These are phyloP conservation scores for Gracilaria gracilis DNA, from an alignment of 23 red algal species.

Conservation along the genomic window DNA sequence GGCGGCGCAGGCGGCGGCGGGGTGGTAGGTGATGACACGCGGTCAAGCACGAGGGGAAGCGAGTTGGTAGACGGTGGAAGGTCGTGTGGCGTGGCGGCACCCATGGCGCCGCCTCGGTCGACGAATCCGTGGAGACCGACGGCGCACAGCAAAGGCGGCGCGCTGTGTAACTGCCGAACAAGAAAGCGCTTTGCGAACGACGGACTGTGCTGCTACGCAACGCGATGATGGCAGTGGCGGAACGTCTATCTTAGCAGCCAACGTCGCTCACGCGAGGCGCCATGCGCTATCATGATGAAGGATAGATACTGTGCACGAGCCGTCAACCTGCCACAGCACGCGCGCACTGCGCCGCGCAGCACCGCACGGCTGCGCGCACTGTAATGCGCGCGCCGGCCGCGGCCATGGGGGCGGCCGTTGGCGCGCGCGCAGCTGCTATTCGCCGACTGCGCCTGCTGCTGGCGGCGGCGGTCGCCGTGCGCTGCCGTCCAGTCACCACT, in stretches of 20 bases:
- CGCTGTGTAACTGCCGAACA: no score
- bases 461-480: background rate
- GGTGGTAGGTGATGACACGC: conserved; percentile 48
- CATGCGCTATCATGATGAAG: no score
- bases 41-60: conserved; percentile 2
- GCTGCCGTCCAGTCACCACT: no score
- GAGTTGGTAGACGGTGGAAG: conserved; percentile 9
- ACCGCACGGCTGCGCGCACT: background rate
- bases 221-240: no score
- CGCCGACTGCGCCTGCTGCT: background rate
- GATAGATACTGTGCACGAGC: no score
- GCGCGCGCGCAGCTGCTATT: background rate
- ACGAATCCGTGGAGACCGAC: background rate
- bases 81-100: conserved; percentile 19
- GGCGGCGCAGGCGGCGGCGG: conserved; percentile 14
- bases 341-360: background rate
- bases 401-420: background rate
- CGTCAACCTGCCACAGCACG: background rate
- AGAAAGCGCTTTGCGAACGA: no score
- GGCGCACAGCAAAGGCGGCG: background rate
- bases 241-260: background rate
- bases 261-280: background rate
- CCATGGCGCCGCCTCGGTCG: conserved; percentile 8
- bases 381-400: background rate
- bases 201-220: background rate